Evolutionary conservation across 768 basidiomycete genomes (phyloP).

Genomic region (Suillus brevipes): DNA sequence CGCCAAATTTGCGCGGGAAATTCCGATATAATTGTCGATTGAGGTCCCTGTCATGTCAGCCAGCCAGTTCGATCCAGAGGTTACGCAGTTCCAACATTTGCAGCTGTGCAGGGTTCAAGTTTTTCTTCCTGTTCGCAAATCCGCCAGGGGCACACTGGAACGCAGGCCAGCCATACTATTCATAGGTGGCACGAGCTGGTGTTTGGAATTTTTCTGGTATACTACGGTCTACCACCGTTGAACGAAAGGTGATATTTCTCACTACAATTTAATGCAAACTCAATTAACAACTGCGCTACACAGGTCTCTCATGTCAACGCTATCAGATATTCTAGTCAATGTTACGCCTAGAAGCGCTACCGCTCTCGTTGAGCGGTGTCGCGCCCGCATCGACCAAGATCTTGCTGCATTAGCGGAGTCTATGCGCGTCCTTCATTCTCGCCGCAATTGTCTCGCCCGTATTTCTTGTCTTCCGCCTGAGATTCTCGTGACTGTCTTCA

Average conservation of each 20-base stretch:
- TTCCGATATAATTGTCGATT: neutral
- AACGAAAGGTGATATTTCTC: neutral
- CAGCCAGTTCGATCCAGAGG: neutral
- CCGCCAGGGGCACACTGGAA: neutral
- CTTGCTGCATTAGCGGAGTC: constrained; percentile 14
- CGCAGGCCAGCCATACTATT: neutral
- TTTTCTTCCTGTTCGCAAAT: neutral
- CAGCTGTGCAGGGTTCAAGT: neutral
- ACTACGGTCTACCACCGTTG: neutral
- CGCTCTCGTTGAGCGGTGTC: constrained; percentile 2
- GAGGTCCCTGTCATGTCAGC: no score
- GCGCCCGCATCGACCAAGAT: constrained; percentile 21
- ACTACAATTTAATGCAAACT: neutral
- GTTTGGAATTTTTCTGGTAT: neutral
- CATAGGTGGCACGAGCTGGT: neutral
- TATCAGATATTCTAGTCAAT: neutral
- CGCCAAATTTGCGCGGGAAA: neutral
- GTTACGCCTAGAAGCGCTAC: neutral
- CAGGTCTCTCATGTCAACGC: neutral
- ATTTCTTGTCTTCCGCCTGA: constrained; percentile 24
- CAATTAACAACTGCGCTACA: neutral
- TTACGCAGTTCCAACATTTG: neutral
- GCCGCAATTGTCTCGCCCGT: constrained; percentile 18
- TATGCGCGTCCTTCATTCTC: constrained; percentile 18
- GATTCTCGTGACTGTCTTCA: constrained; percentile 24